Percentiles rank a stretch among this genome's conserved stretches.
Evolutionary conservation across 495 filamentous ascomycete species (phyloP).

Genomic region (Tuber calosporum): DNA sequence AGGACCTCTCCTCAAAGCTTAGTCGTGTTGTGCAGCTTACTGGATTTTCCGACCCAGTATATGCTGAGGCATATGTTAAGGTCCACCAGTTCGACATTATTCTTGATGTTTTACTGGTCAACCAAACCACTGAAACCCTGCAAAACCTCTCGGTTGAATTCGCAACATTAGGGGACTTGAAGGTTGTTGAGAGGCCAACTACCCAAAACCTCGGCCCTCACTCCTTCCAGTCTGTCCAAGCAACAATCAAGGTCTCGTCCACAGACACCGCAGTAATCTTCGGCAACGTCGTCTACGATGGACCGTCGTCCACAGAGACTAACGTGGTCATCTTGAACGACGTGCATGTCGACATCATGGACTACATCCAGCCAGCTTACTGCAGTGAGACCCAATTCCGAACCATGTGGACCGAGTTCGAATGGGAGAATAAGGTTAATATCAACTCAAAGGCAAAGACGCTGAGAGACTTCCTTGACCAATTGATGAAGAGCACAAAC

Average conservation of each 20-base stretch:
- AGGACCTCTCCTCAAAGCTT: constrained; percentile 85
- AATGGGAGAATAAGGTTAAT: constrained; percentile 99
- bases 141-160: constrained; percentile 98
- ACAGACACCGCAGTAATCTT: constrained; percentile 99
- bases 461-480: constrained; percentile 83
- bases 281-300: constrained; percentile 97
- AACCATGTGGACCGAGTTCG: constrained; percentile 99
- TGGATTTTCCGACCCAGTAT: constrained; percentile 96
- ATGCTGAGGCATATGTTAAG: constrained; percentile 96
- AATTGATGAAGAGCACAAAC: constrained; percentile 95
- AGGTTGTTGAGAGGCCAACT: constrained; percentile 92
- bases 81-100: constrained; percentile 99
- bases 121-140: constrained; percentile 92
- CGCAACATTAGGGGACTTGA: constrained; percentile 92
- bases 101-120: constrained; percentile 91
- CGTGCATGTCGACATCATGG: constrained; percentile 99
- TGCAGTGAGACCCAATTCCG: constrained; percentile 98
- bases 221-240: constrained; percentile 95
- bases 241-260: constrained; percentile 97
- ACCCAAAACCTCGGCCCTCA: constrained; percentile 92
- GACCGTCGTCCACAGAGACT: constrained; percentile 85
- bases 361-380: constrained; percentile 95
- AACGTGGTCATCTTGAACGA: constrained; percentile 99
- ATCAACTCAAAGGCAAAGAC: constrained; percentile 95
- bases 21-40: constrained; percentile 95